These are phyloP conservation scores for Verticillium alfalfae DNA, from an alignment of 2,329 filamentous ascomycete species.

Conservation along the genomic window DNA sequence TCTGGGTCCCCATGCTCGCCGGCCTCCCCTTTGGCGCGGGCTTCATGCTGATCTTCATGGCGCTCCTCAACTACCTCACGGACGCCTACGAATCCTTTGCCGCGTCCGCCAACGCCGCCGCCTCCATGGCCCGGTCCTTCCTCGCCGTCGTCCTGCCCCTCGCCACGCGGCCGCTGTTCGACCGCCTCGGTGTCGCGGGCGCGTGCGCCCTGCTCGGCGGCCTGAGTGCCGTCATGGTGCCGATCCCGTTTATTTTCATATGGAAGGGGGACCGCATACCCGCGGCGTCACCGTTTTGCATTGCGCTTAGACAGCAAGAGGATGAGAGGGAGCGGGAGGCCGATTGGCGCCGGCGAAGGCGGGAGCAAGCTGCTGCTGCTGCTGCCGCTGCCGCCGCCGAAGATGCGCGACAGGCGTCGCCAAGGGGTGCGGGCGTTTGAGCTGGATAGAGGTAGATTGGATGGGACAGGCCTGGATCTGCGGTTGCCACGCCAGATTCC, in stretches of 20 bases:
- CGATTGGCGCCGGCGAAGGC: conserved; percentile 26
- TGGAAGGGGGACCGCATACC: conserved; percentile 52
- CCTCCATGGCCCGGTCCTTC: conserved; percentile 11
- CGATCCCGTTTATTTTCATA: conserved; percentile 47
- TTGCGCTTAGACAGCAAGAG: conserved; percentile 48
- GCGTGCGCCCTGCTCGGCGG: conserved; percentile 49
- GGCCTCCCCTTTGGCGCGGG: conserved; percentile 58
- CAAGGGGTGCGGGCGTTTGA: background rate
- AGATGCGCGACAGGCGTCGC: conserved; percentile 2
- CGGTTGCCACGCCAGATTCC: background rate
- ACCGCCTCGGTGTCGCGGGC: conserved; percentile 37
- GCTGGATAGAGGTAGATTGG: background rate
- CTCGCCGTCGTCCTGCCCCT: conserved; percentile 44
- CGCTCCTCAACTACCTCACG: conserved; percentile 58
- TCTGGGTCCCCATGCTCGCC: conserved; percentile 52
- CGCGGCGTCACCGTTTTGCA: conserved; percentile 55
- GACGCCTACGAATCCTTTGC: conserved; percentile 65
- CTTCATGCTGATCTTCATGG: conserved; percentile 59
- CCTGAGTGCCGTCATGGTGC: conserved; percentile 42
- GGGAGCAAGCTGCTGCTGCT: conserved; percentile 4
- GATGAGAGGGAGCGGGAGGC: conserved; percentile 35
- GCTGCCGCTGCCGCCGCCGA: conserved; percentile 7
- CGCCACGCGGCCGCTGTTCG: conserved; percentile 45
- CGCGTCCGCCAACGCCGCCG: conserved; percentile 15
- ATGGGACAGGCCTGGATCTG: background rate